phyloP scores from a whole-genome alignment of 495 filamentous ascomycete genomes.

The Rhypophila decipiens region DNA sequence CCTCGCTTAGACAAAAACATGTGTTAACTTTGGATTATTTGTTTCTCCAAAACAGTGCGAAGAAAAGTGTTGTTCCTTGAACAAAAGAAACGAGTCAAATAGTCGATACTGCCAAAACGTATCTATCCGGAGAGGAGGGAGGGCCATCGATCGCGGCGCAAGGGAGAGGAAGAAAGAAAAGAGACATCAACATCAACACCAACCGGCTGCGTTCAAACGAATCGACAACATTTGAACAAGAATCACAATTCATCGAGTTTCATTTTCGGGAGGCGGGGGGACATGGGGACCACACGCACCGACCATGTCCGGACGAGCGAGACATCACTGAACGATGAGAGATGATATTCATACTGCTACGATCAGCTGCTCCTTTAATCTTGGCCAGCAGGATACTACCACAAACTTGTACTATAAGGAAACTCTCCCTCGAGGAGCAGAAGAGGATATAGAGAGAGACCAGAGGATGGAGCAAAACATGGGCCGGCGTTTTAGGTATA shows the following conservation, averaged over 20 bases:
- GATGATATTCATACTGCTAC: too few species aligned
- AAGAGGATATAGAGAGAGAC: not conserved
- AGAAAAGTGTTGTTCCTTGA: slow-evolving; percentile 92
- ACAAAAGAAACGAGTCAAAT: slow-evolving; percentile 57
- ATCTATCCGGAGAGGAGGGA: too few species aligned
- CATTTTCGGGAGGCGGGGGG: too few species aligned
- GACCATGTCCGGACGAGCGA: not conserved
- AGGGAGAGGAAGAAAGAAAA: too few species aligned
- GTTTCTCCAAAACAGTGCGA: slow-evolving; percentile 45
- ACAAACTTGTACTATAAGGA: too few species aligned
- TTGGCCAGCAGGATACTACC: too few species aligned
- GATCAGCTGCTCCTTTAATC: too few species aligned
- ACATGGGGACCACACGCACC: too few species aligned
- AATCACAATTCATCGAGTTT: not conserved
- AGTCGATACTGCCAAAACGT: not conserved
- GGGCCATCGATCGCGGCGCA: not conserved
- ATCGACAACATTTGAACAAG: not conserved
- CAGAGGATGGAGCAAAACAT: not conserved
- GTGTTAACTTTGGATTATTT: slow-evolving; percentile 3
- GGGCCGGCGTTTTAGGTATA: not conserved
- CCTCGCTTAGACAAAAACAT: not conserved
- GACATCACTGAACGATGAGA: not conserved
- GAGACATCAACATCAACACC: not conserved
- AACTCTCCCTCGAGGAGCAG: too few species aligned
- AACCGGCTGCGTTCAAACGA: not conserved